phyloP scores from a whole-genome alignment of 2,329 filamentous ascomycete species.

The Zalaria obscura region DNA sequence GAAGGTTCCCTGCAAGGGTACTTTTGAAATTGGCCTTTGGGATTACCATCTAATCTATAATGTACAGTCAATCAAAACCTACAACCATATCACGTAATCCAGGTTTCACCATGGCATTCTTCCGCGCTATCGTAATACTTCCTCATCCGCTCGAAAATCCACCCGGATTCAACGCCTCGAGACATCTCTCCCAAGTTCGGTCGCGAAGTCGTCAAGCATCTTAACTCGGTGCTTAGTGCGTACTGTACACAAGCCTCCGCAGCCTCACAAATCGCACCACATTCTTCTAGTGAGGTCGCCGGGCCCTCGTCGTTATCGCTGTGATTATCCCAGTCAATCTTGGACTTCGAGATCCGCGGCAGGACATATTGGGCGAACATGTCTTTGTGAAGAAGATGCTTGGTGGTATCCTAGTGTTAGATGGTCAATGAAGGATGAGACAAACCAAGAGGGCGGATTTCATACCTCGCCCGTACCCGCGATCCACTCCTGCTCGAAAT shows the following conservation, averaged over 20 bases:
- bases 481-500: conserved; percentile 15
- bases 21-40: no score
- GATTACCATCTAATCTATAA: no score
- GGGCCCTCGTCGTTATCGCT: conserved; percentile 8
- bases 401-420: conserved; percentile 1
- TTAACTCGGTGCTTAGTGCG: not conserved
- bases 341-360: conserved; percentile 9
- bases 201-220: not conserved
- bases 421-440: not conserved
- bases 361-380: conserved; percentile 14
- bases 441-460: conserved; percentile 1
- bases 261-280: conserved; percentile 10
- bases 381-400: conserved; percentile 14
- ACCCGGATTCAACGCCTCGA: not conserved
- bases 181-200: conserved; percentile 1
- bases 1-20: no score
- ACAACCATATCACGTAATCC: not conserved
- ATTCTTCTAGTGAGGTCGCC: conserved; percentile 9
- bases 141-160: not conserved
- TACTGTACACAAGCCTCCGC: conserved; percentile 13
- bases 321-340: conserved; percentile 14
- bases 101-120: not conserved
- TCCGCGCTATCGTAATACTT: not conserved
- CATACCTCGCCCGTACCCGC: conserved; percentile 9
- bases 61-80: no score